Evolutionary conservation across 768 basidiomycete species (phyloP).

Genomic region (Psilocybe cyanescens): DNA sequence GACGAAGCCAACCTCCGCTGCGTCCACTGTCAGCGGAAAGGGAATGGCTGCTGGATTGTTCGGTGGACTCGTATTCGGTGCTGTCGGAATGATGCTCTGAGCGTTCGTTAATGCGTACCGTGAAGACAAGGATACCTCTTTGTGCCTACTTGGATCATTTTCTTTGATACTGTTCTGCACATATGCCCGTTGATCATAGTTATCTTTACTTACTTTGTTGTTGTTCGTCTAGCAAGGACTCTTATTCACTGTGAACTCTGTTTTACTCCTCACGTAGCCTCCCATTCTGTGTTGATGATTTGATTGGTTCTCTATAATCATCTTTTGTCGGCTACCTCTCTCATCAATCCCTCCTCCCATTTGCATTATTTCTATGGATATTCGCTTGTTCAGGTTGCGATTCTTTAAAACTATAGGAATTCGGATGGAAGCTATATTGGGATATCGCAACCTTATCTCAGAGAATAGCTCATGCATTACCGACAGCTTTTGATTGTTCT

Average conservation of each 20-base stretch:
- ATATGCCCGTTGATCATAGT: background rate
- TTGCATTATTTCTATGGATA: too few species aligned
- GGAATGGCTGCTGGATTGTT: slow-evolving; percentile 1
- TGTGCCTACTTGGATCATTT: background rate
- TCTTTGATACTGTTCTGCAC: background rate
- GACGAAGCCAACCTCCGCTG: slow-evolving; percentile 6
- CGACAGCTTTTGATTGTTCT: too few species aligned
- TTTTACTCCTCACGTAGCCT: background rate
- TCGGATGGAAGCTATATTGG: too few species aligned
- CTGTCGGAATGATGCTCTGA: slow-evolving; percentile 11
- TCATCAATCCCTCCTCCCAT: too few species aligned
- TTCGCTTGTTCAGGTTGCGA: too few species aligned
- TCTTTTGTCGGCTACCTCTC: too few species aligned
- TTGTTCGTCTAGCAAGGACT: background rate
- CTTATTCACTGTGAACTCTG: background rate
- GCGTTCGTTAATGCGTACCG: background rate
- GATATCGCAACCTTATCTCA: too few species aligned
- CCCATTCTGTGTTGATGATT: background rate
- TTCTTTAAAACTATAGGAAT: too few species aligned
- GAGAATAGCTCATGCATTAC: too few species aligned
- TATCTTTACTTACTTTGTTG: background rate
- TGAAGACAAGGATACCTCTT: background rate
- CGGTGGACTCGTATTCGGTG: slow-evolving; percentile 7
- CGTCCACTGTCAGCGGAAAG: background rate
- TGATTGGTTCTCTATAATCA: background rate